Base-by-base conservation (phyloP, 352 stramenopile species). In the Pilasporangium apinafurcum region DNA sequence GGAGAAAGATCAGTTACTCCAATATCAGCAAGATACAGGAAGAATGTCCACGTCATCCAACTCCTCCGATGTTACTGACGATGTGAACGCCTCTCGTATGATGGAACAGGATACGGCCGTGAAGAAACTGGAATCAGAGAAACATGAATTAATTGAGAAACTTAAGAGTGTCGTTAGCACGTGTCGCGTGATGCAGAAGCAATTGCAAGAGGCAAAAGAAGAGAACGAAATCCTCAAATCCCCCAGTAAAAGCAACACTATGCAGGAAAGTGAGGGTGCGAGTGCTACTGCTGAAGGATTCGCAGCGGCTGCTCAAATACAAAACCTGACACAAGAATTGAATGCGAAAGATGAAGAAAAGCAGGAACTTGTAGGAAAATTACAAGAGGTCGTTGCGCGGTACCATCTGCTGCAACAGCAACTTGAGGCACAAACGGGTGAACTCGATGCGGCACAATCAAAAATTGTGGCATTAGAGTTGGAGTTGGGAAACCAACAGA, bases 101-200 rank as follows among this genome's bases (percentile, higher is more conserved):
- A 38, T 42, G 5, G 41, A 28, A 17, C 50, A 66, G 8, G 54
- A 72, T 21, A 37, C 43, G 12, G 56, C 54, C 0, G 59, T 71
- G 38, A 60, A 75, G 37, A 68, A 64, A 50, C 62, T 88, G 8
- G 76, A 86, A 35, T 54, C 51, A 8, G 70, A 86, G 43, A 87
- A 88, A 50, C 61, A 66, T 21, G 72, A 86, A 58, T 69, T 91
- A 31, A 78, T 90, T 17, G 69, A 75, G 47, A 87, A 90, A 52
- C 68, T 87, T 44, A 85, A 85, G 61, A 58, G 69, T 20, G 74
- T 84, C 33, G 65, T 86, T n/a, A 65, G 51, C 30, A 85, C 67
- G 22, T 85, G 68, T 27, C 76, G 74, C 38, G 59, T 65, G 34
- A 77, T 87, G 65, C 74, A 87, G 47, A 79, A 84, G 53, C 72